Percentiles rank a stretch among this genome's conserved stretches.
phyloP scores from a whole-genome alignment of 2,329 filamentous ascomycete genomes.

The Aspergillus sp. region DNA sequence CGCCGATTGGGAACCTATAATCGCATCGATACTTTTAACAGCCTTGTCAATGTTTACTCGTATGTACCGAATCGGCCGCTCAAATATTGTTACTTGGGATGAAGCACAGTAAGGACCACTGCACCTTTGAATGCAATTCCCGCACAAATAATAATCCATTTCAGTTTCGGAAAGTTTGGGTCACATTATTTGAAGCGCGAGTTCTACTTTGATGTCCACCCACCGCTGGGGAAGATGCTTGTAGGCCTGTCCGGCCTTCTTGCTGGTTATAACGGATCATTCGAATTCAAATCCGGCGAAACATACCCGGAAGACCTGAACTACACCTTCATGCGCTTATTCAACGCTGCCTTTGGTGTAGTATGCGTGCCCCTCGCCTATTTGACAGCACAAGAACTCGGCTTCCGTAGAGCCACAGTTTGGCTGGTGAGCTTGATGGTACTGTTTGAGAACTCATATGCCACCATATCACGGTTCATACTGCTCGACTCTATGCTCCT shows the following conservation, averaged over 20 bases:
- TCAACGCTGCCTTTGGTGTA: constrained; percentile 94
- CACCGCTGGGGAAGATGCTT: constrained; percentile 96
- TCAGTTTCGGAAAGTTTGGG: constrained; percentile 74
- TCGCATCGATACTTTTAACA: constrained; percentile 65
- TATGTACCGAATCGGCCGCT: constrained; percentile 67
- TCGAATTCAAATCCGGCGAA: constrained; percentile 99
- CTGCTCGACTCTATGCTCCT: constrained; percentile 98
- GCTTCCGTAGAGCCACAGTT: constrained; percentile 80
- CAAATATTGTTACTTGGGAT: constrained; percentile 73
- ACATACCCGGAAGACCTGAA: constrained; percentile 90
- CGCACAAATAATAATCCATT: constrained; percentile 8
- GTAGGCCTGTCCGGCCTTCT: constrained; percentile 94
- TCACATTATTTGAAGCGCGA: constrained; percentile 99
- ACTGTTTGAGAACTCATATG: constrained; percentile 98
- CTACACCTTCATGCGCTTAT: constrained; percentile 97
- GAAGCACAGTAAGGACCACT: constrained; percentile 64
- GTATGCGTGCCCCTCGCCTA: constrained; percentile 92
- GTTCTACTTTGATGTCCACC: constrained; percentile 98
- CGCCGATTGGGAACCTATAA: constrained; percentile 62
- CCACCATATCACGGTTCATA: constrained; percentile 97
- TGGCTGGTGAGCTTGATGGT: constrained; percentile 98
- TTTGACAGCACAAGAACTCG: constrained; percentile 88
- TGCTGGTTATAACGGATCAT: constrained; percentile 97
- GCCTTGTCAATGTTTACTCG: constrained; percentile 64
- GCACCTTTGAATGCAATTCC: not conserved